Conservation (phyloP, 2,329 filamentous ascomycete species). For the Neopestalotiopsis sp. region DNA sequence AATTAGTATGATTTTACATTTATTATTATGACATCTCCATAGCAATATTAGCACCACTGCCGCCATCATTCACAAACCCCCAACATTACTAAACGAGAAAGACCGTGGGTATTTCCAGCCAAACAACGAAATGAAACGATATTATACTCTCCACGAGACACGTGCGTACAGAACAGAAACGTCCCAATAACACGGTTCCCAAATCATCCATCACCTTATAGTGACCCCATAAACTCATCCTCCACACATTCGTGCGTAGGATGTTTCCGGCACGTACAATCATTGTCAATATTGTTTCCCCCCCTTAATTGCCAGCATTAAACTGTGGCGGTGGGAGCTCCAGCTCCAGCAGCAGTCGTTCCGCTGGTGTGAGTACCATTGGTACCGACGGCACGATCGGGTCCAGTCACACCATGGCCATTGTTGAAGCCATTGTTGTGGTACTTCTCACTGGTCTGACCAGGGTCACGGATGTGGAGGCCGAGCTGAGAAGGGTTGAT, state of each 20-base stretch:
- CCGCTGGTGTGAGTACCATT: slow-evolving; percentile 7
- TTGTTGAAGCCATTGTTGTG: slow-evolving; percentile 9
- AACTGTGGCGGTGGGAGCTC: neutral
- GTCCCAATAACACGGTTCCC: neutral
- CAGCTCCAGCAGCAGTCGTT: neutral
- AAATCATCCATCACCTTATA: neutral
- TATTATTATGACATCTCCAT: too few relatives aligned
- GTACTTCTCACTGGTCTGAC: slow-evolving; percentile 29
- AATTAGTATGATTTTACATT: too few relatives aligned
- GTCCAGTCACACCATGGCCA: slow-evolving; percentile 13
- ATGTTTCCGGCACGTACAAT: too few relatives aligned
- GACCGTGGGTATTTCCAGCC: neutral
- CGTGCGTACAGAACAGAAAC: neutral
- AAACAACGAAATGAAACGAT: neutral
- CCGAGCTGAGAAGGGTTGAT: slow-evolving; percentile 64
- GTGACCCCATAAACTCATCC: too few relatives aligned
- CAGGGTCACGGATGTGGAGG: slow-evolving; percentile 43
- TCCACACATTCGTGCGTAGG: too few relatives aligned
- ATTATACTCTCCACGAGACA: neutral
- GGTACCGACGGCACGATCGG: slow-evolving; percentile 5
- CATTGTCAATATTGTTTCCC: too few relatives aligned
- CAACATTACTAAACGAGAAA: neutral
- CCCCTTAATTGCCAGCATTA: neutral
- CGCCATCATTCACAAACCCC: too few relatives aligned
- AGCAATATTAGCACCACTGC: too few relatives aligned